Base-by-base conservation (phyloP, 768 basidiomycete species). In the Lanmaoa pseudosensibilis region DNA sequence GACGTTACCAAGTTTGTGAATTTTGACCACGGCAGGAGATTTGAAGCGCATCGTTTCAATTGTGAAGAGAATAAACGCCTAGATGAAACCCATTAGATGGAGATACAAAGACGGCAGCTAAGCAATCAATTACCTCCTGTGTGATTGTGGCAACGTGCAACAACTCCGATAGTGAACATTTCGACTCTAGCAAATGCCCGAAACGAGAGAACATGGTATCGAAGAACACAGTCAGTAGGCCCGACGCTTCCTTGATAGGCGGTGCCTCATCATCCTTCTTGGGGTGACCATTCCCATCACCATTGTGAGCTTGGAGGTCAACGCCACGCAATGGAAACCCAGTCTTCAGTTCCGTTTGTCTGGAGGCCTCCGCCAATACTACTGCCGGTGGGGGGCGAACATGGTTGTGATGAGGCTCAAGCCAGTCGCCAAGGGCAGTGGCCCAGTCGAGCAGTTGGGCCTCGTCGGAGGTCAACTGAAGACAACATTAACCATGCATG, bases 21-120 rank as follows among this genome's bases (percentile, higher is more conserved):
- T 77, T 68, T 90, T 91, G 40, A 87, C 80, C 18, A 88, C 77
- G 0, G 86, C 82, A 4, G 83, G 70, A 9, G 83, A 72, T 68
- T 89, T 91, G 78, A 92, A 93, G 13, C 91, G 83, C 50, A 82
- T 63, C 0, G 85, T 86, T 66, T 86, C 87, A n/a, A 88, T 75
- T 21, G 77, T 72, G 57, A 94, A 80, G 2, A 94, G 73, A 44
- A 91, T 77, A 63, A 90, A 84, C 3, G 87, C 91, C 90, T 92
- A 48, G 13, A 38, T 53, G 15, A 43, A 33, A 49, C 9, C 30
- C 36, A 44, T 62, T 8, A 65, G 38, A 23, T n/a, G 2, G 16
- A 43, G 27, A n/a, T 16, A 15, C 19, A 45, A 47, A 13, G 37
- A 10, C 6, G 18, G 25, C 7, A 38, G 36, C 16, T 11, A 23